Evolutionary conservation across 176 grass and related monocot genomes (phyloP).

Genomic region (Raddia guianensis): DNA sequence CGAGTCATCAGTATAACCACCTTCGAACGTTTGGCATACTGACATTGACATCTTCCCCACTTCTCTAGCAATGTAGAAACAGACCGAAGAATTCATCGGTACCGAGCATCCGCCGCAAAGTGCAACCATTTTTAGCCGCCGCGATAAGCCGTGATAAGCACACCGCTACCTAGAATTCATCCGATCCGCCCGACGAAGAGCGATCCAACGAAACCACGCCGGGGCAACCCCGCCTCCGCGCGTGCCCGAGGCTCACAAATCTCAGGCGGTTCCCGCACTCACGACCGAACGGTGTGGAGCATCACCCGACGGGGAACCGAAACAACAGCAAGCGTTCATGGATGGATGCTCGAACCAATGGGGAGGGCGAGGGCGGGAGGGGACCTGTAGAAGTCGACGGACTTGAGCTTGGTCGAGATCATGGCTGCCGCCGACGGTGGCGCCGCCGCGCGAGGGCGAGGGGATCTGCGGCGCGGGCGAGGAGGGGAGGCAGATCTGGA

Average conservation of each 20-base stretch:
- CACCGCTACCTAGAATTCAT: not conserved
- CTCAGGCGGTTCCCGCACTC: not conserved
- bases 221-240: not conserved
- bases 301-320: not conserved
- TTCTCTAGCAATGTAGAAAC: not conserved
- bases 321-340: not conserved
- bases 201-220: not conserved
- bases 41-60: slow-evolving; percentile 4
- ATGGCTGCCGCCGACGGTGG: slow-evolving; percentile 50
- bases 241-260: not conserved
- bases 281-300: no score
- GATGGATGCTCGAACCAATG: not conserved
- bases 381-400: slow-evolving; percentile 97
- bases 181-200: not conserved
- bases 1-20: not conserved
- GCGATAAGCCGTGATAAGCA: not conserved
- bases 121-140: not conserved
- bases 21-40: not conserved
- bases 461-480: slow-evolving; percentile 26
- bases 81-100: not conserved
- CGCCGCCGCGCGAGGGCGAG: not conserved
- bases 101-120: not conserved
- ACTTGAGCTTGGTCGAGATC: slow-evolving; percentile 95
- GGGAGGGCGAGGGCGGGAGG: not conserved
- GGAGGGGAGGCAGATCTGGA: slow-evolving; percentile 28